Evolutionary conservation across 768 basidiomycete species (phyloP).

Genomic region (Leccinum boreale): DNA sequence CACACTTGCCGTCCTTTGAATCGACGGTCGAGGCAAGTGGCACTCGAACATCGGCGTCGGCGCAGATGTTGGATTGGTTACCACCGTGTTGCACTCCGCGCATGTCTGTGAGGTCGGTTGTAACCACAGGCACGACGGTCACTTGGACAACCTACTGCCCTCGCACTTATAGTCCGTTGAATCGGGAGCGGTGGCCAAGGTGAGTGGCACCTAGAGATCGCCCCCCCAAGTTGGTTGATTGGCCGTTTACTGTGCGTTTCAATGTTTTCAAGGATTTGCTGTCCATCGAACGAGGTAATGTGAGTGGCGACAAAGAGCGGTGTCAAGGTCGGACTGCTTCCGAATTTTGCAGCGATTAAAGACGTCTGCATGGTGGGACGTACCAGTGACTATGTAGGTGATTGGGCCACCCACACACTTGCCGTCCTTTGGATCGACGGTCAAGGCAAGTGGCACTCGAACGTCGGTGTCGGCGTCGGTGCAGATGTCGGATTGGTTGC

Average conservation of each 20-base stretch:
- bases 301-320: too few species aligned
- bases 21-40: background rate
- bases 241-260: background rate
- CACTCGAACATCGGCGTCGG: background rate
- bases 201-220: background rate
- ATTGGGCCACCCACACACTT: too few species aligned
- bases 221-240: background rate
- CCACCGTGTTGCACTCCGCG: background rate
- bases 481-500: background rate
- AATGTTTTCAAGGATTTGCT: too few species aligned
- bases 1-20: background rate
- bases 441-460: background rate
- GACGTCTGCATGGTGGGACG: too few species aligned
- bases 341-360: too few species aligned
- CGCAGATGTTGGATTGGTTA: too few species aligned
- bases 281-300: too few species aligned
- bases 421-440: background rate
- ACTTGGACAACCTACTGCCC: background rate
- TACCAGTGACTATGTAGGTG: too few species aligned
- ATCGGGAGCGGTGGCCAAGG: background rate
- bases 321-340: too few species aligned
- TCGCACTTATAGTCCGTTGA: background rate
- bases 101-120: background rate
- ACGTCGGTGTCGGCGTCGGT: background rate
- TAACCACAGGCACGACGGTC: too few species aligned